Conservation (phyloP, 768 basidiomycete genomes). For the Hysterangium stoloniferum region DNA sequence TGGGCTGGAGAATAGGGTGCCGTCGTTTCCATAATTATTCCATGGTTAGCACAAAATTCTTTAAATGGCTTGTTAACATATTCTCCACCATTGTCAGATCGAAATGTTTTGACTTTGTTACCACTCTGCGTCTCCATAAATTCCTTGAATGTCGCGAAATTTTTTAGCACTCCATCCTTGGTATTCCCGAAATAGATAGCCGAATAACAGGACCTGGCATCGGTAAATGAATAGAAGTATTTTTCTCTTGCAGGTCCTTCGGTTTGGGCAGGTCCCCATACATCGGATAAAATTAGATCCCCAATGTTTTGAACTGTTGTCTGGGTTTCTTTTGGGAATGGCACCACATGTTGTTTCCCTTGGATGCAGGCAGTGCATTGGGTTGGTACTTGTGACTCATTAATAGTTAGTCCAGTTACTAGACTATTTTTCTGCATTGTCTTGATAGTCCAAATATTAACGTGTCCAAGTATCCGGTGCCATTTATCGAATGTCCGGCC, state of each 20-base stretch:
- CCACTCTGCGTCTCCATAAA: slow-evolving; percentile 15
- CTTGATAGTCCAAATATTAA: slow-evolving; percentile 7
- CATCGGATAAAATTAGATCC: slow-evolving; percentile 24
- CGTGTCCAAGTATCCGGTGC: slow-evolving; percentile 23
- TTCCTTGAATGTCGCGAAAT: no score
- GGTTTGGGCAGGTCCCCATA: slow-evolving; percentile 16
- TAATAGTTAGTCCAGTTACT: no score
- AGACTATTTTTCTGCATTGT: slow-evolving; percentile 13
- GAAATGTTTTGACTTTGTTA: slow-evolving; percentile 14
- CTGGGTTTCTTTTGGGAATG: no score
- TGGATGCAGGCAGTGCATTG: no score
- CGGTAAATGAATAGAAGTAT: no score
- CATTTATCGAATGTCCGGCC: not conserved
- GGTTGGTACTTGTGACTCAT: not conserved
- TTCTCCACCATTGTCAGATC: slow-evolving; percentile 18
- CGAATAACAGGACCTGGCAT: no score
- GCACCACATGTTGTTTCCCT: no score
- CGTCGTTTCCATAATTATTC: slow-evolving; percentile 12
- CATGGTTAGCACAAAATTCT: slow-evolving; percentile 12
- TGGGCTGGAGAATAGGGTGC: slow-evolving; percentile 17
- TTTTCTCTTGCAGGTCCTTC: slow-evolving; percentile 8
- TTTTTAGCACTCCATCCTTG: no score
- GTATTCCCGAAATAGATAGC: no score
- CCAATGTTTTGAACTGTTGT: slow-evolving; percentile 2
- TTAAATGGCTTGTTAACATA: no score